Conservation (phyloP, 208 protist genomes). For the Spongospora subterranea region DNA sequence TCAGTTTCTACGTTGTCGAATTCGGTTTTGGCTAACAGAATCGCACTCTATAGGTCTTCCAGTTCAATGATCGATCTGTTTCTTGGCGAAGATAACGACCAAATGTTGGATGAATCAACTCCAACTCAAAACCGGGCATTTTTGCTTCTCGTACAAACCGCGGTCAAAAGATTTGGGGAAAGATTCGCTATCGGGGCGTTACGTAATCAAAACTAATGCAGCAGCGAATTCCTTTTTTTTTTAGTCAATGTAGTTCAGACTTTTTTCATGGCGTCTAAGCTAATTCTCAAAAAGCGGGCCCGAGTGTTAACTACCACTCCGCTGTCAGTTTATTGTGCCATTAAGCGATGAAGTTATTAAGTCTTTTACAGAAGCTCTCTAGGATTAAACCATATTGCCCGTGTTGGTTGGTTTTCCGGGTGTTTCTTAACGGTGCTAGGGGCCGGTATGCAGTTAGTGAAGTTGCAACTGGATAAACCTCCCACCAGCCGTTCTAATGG, state of each 20-base stretch:
- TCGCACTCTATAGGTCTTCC: not conserved
- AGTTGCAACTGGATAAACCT: not conserved
- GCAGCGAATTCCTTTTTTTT: not conserved
- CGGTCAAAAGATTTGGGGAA: constrained; percentile 14
- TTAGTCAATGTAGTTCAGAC: not conserved
- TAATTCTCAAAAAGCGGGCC: not conserved
- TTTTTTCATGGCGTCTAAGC: not conserved
- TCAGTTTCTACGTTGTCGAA: not conserved
- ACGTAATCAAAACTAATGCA: not conserved
- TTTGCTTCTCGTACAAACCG: not conserved
- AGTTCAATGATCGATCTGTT: not conserved
- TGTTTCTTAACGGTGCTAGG: not conserved
- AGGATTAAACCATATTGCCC: not conserved
- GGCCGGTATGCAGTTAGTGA: not conserved
- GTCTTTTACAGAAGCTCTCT: not conserved
- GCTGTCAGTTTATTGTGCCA: not conserved
- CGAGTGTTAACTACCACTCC: not conserved
- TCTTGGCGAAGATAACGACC: not conserved
- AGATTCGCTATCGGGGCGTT: not conserved
- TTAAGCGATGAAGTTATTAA: not conserved
- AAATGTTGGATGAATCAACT: not conserved
- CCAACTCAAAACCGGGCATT: not conserved
- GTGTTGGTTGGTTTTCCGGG: not conserved
- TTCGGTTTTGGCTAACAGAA: not conserved
- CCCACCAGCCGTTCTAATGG: not conserved